These are phyloP conservation scores for Caloboletus inedulis DNA, from an alignment of 1,284 basidiomycete species.

Conservation along the genomic window DNA sequence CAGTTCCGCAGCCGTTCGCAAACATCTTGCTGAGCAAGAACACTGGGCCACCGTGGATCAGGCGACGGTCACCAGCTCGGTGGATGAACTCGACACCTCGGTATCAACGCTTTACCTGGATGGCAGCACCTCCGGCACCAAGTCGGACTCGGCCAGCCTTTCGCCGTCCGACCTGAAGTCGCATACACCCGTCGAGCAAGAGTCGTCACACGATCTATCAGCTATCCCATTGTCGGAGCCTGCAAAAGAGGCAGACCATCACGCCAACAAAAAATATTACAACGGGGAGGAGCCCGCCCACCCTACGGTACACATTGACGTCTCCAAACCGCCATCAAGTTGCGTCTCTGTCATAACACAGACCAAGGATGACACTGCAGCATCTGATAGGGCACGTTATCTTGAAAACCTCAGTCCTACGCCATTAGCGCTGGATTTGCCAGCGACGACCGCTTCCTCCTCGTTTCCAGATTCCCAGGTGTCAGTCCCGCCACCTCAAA, in stretches of 20 bases:
- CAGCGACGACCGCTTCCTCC: conserved; percentile 11
- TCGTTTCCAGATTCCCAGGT: conserved; percentile 10
- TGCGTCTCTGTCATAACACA: conserved; percentile 21
- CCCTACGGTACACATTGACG: conserved; percentile 48
- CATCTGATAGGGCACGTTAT: not conserved
- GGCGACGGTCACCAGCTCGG: conserved; percentile 32
- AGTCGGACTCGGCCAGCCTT: conserved; percentile 21
- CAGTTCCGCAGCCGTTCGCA: conserved; percentile 53
- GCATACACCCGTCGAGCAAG: conserved; percentile 32
- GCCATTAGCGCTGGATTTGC: conserved; percentile 6
- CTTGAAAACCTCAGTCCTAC: conserved; percentile 4
- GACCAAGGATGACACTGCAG: not conserved
- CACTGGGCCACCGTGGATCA: conserved; percentile 26
- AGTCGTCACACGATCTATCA: conserved; percentile 41
- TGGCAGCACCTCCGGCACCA: conserved; percentile 27
- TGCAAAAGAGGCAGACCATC: not conserved
- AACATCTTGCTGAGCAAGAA: conserved; percentile 53
- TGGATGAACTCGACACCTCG: conserved; percentile 45
- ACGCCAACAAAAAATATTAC: conserved; percentile 10
- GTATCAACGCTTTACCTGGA: conserved; percentile 58
- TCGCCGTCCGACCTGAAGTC: conserved; percentile 23
- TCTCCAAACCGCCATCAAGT: conserved; percentile 35
- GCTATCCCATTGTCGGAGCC: conserved; percentile 41
- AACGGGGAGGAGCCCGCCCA: conserved; percentile 30
- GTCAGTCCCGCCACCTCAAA: conserved; percentile 11